Conservation (phyloP, 495 filamentous ascomycete species). For the Aspergillus bertholletiae region DNA sequence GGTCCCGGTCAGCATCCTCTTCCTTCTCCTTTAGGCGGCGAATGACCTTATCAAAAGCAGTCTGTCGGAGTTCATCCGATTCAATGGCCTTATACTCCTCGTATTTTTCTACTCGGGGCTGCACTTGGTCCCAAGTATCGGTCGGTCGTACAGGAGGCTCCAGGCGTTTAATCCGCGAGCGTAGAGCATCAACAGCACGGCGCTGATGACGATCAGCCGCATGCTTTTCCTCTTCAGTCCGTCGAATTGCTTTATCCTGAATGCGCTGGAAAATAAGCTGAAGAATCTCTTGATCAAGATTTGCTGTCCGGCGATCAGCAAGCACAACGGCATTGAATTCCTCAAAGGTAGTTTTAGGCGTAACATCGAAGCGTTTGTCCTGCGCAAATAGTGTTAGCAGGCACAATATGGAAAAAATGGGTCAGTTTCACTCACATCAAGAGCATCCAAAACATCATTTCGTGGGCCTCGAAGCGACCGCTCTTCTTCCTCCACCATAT, state of each 20-base stretch:
- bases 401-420: neutral
- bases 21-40: slow-evolving; percentile 87
- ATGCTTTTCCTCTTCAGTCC: slow-evolving; percentile 80
- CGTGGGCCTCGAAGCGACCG: slow-evolving; percentile 72
- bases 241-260: slow-evolving; percentile 71
- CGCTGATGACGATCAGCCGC: slow-evolving; percentile 82
- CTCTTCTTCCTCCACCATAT: slow-evolving; percentile 92
- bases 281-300: slow-evolving; percentile 73
- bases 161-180: slow-evolving; percentile 84
- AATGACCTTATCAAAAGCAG: slow-evolving; percentile 90
- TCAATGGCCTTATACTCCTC: slow-evolving; percentile 81
- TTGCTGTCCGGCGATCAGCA: slow-evolving; percentile 78
- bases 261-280: slow-evolving; percentile 80
- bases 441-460: slow-evolving; percentile 83
- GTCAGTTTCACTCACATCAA: slow-evolving; percentile 65
- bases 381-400: slow-evolving; percentile 31
- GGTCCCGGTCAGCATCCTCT: slow-evolving; percentile 64
- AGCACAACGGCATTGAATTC: slow-evolving; percentile 77
- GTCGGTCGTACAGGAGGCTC: slow-evolving; percentile 74
- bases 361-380: slow-evolving; percentile 91
- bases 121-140: slow-evolving; percentile 85
- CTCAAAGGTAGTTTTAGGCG: slow-evolving; percentile 77
- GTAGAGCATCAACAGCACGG: slow-evolving; percentile 76
- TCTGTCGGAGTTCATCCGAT: slow-evolving; percentile 74
- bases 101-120: slow-evolving; percentile 69